Conservation (phyloP, 148 eudicot genomes). For the Chenopodium formosanum region DNA sequence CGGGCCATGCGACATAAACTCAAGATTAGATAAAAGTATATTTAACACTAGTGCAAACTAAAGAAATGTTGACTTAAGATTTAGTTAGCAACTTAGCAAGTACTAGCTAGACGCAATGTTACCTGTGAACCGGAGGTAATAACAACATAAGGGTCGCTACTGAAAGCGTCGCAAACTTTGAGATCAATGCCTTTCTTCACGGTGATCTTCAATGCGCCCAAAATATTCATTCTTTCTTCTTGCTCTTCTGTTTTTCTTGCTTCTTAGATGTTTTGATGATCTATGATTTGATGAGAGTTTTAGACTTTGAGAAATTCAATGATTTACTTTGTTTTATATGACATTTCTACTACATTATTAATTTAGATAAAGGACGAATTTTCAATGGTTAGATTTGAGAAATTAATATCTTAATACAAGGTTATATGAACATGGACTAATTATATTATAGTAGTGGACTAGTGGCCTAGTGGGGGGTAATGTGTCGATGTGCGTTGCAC, state of each 20-base stretch:
- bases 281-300: neutral
- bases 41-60: neutral
- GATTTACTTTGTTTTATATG: neutral
- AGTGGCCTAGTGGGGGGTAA: neutral
- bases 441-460: neutral
- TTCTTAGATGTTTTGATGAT: neutral
- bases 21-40: neutral
- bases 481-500: neutral
- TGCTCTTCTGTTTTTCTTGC: neutral
- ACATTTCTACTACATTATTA: neutral
- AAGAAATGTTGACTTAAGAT: neutral
- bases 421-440: neutral
- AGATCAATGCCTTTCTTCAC: conserved; percentile 35
- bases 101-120: neutral
- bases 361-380: neutral
- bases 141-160: conserved; percentile 29
- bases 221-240: conserved; percentile 15
- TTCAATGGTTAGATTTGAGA: neutral
- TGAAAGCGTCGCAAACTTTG: conserved; percentile 27
- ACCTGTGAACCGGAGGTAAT: conserved; percentile 28
- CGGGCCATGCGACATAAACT: neutral
- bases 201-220: conserved; percentile 33
- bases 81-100: neutral
- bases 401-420: too few species aligned
- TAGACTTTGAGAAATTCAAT: neutral